These are phyloP conservation scores for Capronia epimyces DNA, from an alignment of 2,329 filamentous ascomycete genomes.

Conservation along the genomic window DNA sequence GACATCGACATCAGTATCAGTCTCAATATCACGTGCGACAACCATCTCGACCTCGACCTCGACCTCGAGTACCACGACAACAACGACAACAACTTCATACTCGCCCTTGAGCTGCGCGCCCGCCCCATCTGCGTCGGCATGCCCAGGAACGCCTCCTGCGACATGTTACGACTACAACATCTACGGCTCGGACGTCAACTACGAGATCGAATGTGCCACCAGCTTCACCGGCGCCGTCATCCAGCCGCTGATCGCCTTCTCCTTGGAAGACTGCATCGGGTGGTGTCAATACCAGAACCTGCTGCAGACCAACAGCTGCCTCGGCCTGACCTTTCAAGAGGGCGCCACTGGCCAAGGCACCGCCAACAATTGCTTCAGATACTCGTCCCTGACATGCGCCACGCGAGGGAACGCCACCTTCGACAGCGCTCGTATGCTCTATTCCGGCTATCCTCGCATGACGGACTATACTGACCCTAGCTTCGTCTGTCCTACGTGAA, in stretches of 20 bases:
- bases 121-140: slow-evolving; percentile 8
- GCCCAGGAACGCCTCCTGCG: slow-evolving; percentile 15
- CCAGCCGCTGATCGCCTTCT: slow-evolving; percentile 13
- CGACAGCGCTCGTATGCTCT: slow-evolving; percentile 17
- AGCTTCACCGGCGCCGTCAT: slow-evolving; percentile 6
- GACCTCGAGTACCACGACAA: slow-evolving; percentile 2
- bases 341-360: slow-evolving; percentile 6
- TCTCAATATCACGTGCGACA: not conserved
- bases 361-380: slow-evolving; percentile 20
- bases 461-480: slow-evolving; percentile 17
- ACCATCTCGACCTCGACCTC: slow-evolving; percentile 5
- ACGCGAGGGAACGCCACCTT: slow-evolving; percentile 13
- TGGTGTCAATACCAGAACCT: slow-evolving; percentile 19
- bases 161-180: slow-evolving; percentile 17
- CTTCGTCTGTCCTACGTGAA: slow-evolving; percentile 5
- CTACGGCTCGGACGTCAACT: slow-evolving; percentile 13
- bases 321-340: slow-evolving; percentile 17
- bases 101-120: slow-evolving; percentile 7
- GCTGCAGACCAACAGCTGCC: slow-evolving; percentile 10
- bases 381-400: slow-evolving; percentile 12
- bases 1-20: not conserved
- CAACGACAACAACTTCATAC: slow-evolving; percentile 2
- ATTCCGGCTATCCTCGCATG: slow-evolving; percentile 16
- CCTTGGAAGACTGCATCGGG: slow-evolving; percentile 17
- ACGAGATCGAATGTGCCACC: slow-evolving; percentile 21